Conservation (phyloP, 106 monocot species). For the Ottelia alismoides region DNA sequence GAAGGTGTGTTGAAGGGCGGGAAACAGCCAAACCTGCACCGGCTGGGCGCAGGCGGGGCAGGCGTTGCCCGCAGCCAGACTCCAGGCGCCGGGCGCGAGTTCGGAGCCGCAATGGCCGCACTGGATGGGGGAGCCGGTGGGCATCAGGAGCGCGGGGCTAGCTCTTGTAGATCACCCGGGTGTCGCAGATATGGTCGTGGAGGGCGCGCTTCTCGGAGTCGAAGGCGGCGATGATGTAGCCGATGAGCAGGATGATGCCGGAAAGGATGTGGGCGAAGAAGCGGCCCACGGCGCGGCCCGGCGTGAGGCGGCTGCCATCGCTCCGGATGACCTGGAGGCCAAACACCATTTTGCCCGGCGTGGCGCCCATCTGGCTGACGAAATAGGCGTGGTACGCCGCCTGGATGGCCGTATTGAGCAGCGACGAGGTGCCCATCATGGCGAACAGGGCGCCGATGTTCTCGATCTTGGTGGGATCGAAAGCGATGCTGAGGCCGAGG, state of each 20-base stretch:
- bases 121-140: background rate
- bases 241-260: background rate
- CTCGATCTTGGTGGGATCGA: background rate
- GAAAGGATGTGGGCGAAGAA: background rate
- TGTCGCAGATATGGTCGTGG: background rate
- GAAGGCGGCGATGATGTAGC: background rate
- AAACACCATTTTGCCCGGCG: background rate
- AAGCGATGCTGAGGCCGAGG: background rate
- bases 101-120: background rate
- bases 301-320: background rate
- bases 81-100: background rate
- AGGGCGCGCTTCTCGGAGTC: background rate
- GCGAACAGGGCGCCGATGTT: background rate
- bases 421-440: background rate
- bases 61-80: too few species aligned
- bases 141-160: too few species aligned
- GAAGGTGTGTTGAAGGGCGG: background rate
- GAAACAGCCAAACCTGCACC: background rate
- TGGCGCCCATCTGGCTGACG: background rate
- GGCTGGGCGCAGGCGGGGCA: background rate
- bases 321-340: background rate
- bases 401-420: background rate
- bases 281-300: too few species aligned
- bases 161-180: background rate
- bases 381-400: background rate